Conservation (phyloP, 768 basidiomycete genomes). For the Trametes cinnabarina region DNA sequence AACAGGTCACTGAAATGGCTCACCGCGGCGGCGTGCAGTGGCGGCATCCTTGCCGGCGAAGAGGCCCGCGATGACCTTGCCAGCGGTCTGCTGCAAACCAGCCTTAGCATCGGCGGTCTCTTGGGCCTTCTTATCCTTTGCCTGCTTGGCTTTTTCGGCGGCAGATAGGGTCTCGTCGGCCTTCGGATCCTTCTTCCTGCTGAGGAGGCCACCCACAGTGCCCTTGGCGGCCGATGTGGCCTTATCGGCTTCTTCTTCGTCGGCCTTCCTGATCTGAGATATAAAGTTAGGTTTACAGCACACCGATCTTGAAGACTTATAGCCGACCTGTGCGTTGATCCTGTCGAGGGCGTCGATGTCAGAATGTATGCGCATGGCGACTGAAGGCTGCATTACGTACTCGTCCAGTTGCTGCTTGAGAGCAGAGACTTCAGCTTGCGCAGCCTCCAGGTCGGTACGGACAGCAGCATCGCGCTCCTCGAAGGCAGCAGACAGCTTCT, state of each 20-base stretch:
- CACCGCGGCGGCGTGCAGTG: background rate
- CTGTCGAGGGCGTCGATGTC: background rate
- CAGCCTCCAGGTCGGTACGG: background rate
- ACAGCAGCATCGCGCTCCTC: background rate
- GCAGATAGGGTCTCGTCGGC: too few relatives aligned
- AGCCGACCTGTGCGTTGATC: background rate
- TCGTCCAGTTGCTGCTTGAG: background rate
- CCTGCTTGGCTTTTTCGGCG: too few relatives aligned
- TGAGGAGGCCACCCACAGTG: too few relatives aligned
- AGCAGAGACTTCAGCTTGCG: background rate
- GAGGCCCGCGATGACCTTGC: background rate
- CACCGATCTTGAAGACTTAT: too few relatives aligned
- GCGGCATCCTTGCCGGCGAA: background rate
- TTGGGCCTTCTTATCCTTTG: too few relatives aligned
- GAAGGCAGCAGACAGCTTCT: background rate
- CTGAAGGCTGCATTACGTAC: background rate
- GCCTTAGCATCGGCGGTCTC: too few relatives aligned
- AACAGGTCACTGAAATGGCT: too few relatives aligned
- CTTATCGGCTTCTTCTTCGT: background rate
- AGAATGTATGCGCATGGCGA: background rate
- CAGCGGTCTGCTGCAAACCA: background rate
- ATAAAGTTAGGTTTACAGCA: background rate
- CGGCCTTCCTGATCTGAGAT: background rate
- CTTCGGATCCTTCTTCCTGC: too few relatives aligned
- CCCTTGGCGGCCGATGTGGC: too few relatives aligned